phyloP scores from a whole-genome alignment of 805 yeast genomes.

The Lipomyces chichibuensis region DNA sequence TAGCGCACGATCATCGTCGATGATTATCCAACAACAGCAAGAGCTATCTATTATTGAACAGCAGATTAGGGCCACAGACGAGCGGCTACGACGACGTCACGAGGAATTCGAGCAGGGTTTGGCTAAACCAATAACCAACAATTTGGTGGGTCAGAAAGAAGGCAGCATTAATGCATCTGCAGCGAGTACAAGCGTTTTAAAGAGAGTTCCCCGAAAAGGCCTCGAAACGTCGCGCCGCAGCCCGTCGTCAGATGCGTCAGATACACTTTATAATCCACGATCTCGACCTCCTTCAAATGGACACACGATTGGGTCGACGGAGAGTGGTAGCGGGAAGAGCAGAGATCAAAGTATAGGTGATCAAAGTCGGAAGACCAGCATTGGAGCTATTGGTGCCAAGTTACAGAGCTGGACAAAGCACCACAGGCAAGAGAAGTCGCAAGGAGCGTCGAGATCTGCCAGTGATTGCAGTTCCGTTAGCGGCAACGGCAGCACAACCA shows the following conservation, averaged over 20 bases:
- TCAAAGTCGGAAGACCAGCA: neutral
- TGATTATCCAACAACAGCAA: conserved; percentile 11
- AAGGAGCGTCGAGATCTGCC: neutral
- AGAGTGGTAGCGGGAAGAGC: neutral
- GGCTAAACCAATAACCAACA: neutral
- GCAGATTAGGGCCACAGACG: conserved; percentile 18
- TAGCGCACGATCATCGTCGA: conserved; percentile 13
- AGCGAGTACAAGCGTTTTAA: neutral
- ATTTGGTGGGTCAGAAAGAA: neutral
- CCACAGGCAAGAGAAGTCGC: neutral
- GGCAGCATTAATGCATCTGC: neutral
- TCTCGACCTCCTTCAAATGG: neutral
- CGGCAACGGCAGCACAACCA: neutral
- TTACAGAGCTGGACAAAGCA: neutral
- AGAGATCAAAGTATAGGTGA: neutral
- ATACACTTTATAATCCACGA: neutral
- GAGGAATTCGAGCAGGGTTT: neutral
- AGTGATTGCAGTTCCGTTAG: neutral
- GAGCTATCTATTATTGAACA: conserved; percentile 12
- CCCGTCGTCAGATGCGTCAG: neutral
- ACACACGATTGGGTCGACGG: neutral
- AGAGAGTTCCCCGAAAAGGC: neutral
- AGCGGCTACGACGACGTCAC: conserved; percentile 12
- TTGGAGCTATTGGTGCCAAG: neutral
- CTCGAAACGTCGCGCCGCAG: neutral